phyloP scores from a whole-genome alignment of 2,329 filamentous ascomycete genomes.

The Fusarium anguioides region DNA sequence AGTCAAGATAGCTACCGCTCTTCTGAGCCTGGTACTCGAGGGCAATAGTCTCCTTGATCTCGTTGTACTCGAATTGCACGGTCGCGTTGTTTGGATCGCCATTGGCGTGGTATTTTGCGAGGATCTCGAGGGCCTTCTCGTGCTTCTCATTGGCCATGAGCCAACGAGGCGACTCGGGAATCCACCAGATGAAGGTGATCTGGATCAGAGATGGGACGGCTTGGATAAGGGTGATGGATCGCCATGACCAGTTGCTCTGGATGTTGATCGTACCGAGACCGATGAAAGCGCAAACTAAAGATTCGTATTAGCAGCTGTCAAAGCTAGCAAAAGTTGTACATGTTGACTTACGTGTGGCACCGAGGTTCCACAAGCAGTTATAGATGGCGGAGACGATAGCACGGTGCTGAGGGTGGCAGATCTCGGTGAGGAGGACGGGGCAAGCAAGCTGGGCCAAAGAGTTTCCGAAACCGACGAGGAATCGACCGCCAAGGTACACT shows the following conservation, averaged over 20 bases:
- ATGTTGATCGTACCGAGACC: slow-evolving; percentile 72
- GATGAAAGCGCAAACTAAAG: slow-evolving; percentile 65
- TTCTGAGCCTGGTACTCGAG: slow-evolving; percentile 53
- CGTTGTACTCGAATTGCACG: slow-evolving; percentile 73
- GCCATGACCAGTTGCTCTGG: slow-evolving; percentile 72
- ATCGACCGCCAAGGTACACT: slow-evolving; percentile 56
- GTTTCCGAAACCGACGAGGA: slow-evolving; percentile 71
- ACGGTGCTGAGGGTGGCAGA: slow-evolving; percentile 76
- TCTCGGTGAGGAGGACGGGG: slow-evolving; percentile 72
- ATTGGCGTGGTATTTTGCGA: slow-evolving; percentile 72
- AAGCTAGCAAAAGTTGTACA: rapidly evolving
- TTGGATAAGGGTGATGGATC: slow-evolving; percentile 73
- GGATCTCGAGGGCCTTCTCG: slow-evolving; percentile 69
- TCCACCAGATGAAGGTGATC: slow-evolving; percentile 71
- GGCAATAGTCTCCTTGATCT: slow-evolving; percentile 71
- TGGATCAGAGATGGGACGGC: slow-evolving; percentile 70
- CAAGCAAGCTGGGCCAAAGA: slow-evolving; percentile 72
- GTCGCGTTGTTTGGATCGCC: slow-evolving; percentile 67
- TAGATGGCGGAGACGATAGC: slow-evolving; percentile 73
- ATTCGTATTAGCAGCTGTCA: background rate
- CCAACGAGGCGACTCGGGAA: slow-evolving; percentile 75
- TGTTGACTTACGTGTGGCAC: slow-evolving; percentile 53
- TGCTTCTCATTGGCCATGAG: slow-evolving; percentile 71
- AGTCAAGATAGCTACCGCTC: slow-evolving; percentile 67
- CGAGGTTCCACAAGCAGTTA: slow-evolving; percentile 75